Conservation (phyloP, 75 land plant genomes). For the Pinus albicaulis region DNA sequence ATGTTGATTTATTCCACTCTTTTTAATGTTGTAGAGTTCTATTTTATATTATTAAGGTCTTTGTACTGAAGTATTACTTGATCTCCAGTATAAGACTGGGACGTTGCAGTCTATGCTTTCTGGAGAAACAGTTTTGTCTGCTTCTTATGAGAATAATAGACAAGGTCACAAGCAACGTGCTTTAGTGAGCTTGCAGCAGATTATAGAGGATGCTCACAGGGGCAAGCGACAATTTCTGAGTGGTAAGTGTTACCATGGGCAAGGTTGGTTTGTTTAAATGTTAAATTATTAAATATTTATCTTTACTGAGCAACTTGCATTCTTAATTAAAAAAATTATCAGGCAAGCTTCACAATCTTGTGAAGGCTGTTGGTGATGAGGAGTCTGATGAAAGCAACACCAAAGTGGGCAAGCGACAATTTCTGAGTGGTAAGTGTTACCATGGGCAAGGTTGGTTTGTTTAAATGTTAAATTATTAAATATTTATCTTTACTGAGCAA, state of each 20-base stretch:
- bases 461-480: neutral
- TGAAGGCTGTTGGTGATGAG: constrained; percentile 92
- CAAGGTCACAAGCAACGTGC: constrained; percentile 87
- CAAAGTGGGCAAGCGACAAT: constrained; percentile 84
- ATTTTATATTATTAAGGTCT: neutral
- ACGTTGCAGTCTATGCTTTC: constrained; percentile 56
- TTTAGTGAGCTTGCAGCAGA: constrained; percentile 83
- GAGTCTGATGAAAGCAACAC: constrained; percentile 40
- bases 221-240: constrained; percentile 97
- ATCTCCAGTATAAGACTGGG: constrained; percentile 43
- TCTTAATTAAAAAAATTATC: neutral
- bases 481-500: constrained; percentile 13
- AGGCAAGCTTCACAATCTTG: constrained; percentile 99
- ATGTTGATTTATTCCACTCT: too few species aligned
- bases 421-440: constrained; percentile 78
- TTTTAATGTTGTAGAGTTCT: neutral
- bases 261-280: neutral
- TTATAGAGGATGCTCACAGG: constrained; percentile 94
- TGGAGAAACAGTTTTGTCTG: constrained; percentile 41
- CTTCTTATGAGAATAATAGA: constrained; percentile 45
- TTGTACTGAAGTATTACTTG: neutral
- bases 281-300: constrained; percentile 2
- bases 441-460: neutral
- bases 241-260: constrained; percentile 44
- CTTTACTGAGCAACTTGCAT: constrained; percentile 8